Conservation (phyloP, 2,329 filamentous ascomycete genomes). For the Cytospora mali region DNA sequence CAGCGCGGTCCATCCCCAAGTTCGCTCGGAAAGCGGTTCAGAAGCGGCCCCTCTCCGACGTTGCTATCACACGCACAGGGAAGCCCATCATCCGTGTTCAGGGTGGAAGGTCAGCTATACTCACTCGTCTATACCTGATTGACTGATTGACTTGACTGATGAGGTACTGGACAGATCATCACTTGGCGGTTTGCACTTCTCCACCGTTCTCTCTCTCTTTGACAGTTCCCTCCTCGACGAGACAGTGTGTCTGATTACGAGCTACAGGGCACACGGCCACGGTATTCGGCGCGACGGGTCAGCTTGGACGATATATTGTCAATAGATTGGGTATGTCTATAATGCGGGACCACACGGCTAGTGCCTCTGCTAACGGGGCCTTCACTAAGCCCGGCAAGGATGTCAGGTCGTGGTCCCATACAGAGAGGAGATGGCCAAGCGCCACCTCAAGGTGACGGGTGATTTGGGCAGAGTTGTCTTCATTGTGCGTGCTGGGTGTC, state of each 20-base stretch:
- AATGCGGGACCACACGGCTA: background rate
- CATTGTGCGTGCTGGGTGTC: constrained; percentile 59
- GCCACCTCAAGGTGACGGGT: constrained; percentile 93
- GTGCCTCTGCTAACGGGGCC: constrained; percentile 33
- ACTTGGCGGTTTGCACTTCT: constrained; percentile 71
- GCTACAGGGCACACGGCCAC: constrained; percentile 85
- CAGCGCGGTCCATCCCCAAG: constrained; percentile 56
- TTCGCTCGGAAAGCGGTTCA: constrained; percentile 50
- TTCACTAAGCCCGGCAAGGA: constrained; percentile 75
- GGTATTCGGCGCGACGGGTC: constrained; percentile 96
- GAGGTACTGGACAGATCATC: constrained; percentile 63
- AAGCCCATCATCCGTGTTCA: constrained; percentile 89
- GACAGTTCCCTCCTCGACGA: background rate
- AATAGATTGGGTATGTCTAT: constrained; percentile 74
- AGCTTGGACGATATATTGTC: constrained; percentile 95
- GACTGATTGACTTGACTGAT: constrained; percentile 33
- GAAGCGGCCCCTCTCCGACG: constrained; percentile 70
- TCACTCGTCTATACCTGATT: constrained; percentile 33
- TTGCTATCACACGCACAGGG: constrained; percentile 91
- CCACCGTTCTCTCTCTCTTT: too few species aligned
- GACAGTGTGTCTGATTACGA: constrained; percentile 26
- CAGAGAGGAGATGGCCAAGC: constrained; percentile 97
- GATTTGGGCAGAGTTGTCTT: constrained; percentile 90
- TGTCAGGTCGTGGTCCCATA: constrained; percentile 92
- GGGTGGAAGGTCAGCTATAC: constrained; percentile 76